A percentile compares a stretch with the other conserved stretches of the same genome.
phyloP scores from a whole-genome alignment of 2,329 filamentous ascomycete genomes.

The Diaporthe vaccinii region DNA sequence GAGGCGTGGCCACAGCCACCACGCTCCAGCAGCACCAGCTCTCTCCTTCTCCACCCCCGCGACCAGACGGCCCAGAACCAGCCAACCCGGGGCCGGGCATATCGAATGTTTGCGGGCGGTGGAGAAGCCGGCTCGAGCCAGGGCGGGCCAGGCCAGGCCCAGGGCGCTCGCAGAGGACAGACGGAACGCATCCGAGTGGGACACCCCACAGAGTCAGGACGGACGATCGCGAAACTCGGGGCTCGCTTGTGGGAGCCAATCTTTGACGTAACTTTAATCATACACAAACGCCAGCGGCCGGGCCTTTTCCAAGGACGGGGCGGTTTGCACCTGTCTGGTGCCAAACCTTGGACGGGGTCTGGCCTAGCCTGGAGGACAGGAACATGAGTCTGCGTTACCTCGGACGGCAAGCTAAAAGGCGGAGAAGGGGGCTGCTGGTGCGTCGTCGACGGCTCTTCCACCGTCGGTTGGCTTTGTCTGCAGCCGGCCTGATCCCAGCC shows the following conservation, averaged over 20 bases:
- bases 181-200: constrained; percentile 25
- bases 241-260: constrained; percentile 12
- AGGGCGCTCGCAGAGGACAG: neutral
- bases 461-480: constrained; percentile 10
- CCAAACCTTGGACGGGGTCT: constrained; percentile 5
- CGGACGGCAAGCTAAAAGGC: constrained; percentile 25
- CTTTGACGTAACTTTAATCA: constrained; percentile 34
- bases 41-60: constrained; percentile 1
- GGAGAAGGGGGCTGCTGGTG: constrained; percentile 5
- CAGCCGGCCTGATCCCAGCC: constrained; percentile 11
- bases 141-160: neutral
- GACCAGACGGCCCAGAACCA: constrained; percentile 4
- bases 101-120: constrained; percentile 26
- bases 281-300: neutral
- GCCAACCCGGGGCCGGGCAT: constrained; percentile 25
- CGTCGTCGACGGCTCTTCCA: neutral
- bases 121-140: neutral
- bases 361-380: constrained; percentile 17
- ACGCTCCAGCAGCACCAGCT: neutral
- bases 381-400: constrained; percentile 13
- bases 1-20: constrained; percentile 20
- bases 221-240: constrained; percentile 23
- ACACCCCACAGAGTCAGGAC: constrained; percentile 23
- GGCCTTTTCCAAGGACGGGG: constrained; percentile 4
- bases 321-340: neutral